A percentile compares a stretch with the other conserved stretches of the same genome.
These are phyloP conservation scores for Hericium erinaceus DNA, from an alignment of 768 basidiomycete genomes.

Conservation along the genomic window DNA sequence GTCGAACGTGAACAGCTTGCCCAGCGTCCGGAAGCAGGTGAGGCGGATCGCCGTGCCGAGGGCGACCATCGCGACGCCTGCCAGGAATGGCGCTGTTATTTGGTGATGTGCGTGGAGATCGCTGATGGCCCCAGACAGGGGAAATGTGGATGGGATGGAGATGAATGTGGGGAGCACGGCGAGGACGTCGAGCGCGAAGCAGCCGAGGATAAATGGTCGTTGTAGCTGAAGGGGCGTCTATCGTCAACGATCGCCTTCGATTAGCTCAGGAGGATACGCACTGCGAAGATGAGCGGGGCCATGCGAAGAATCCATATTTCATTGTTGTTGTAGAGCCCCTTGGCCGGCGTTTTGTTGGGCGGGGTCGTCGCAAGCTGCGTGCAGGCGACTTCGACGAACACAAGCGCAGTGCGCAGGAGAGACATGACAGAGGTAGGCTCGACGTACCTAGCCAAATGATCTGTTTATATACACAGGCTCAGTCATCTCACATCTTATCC, in stretches of 20 bases:
- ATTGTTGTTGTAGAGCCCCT: conserved; percentile 44
- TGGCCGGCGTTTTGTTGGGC: conserved; percentile 43
- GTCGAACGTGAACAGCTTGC: conserved; percentile 9
- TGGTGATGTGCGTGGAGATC: neutral
- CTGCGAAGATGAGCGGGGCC: conserved; percentile 49
- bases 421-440: conserved; percentile 31
- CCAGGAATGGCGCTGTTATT: neutral
- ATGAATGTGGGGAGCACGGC: neutral
- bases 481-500: too few relatives aligned
- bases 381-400: conserved; percentile 37
- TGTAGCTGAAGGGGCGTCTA: neutral
- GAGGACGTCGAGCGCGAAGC: neutral
- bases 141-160: neutral
- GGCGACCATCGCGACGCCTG: neutral
- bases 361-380: conserved; percentile 47
- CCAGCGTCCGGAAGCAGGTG: conserved; percentile 7
- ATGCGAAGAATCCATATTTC: conserved; percentile 44
- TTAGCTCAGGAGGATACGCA: conserved; percentile 10
- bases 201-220: neutral
- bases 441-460: neutral
- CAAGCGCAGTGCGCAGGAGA: conserved; percentile 36
- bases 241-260: neutral
- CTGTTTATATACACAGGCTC: neutral
- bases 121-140: neutral
- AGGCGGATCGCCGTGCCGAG: neutral